Evolutionary conservation across 2,329 filamentous ascomycete genomes (phyloP), one percentile per base, ranked within the genome.

Genomic region (Alternaria brassicae): DNA sequence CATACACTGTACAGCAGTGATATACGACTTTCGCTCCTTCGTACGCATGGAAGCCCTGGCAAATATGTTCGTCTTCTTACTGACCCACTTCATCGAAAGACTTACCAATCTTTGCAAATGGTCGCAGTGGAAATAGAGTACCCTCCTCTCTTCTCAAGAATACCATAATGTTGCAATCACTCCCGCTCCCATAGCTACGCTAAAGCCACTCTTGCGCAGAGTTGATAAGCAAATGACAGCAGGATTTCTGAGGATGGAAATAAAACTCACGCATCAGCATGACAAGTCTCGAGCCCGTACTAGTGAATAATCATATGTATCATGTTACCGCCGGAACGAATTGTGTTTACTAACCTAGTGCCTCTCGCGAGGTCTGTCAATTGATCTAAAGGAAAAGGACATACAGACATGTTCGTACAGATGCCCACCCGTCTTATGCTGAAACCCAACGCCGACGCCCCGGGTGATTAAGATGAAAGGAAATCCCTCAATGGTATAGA

Each of bases 1-100:
- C 32, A 72, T 50, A 37, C 71, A 74, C 42, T 69, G 57, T 1
- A 74, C 69, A 8, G 64, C 62, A 3, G 44, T 52, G 6, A 63
- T 68, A 53, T 67, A 74, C 36, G 56, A 63, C 50, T 63, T 66
- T 30, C 67, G 60, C 21, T 67, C 51, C 23, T 58, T 55, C 8
- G 23, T 23, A 19, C 37, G 49, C 44, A 58, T 32, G 8, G 44
- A 30, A 10, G 40, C 37, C 56, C 56, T 55, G 12, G 6, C 15
- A 13, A 2, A 13, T 21, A 15, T 49, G 25, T 37, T 21, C 25
- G 12, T 15, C 12, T 19, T 21, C 13, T 19, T 10, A 7, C 1
- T 6, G n/a, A 15, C 6, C 12, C 8, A 19, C n/a, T 42, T 5
- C 39, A 37, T 13, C 12, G 9, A 12, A 4, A 8, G 9, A 15